A percentile compares a stretch with the other conserved stretches of the same genome.
phyloP scores from a whole-genome alignment of 768 basidiomycete genomes.

The Dentipellis fragilis region DNA sequence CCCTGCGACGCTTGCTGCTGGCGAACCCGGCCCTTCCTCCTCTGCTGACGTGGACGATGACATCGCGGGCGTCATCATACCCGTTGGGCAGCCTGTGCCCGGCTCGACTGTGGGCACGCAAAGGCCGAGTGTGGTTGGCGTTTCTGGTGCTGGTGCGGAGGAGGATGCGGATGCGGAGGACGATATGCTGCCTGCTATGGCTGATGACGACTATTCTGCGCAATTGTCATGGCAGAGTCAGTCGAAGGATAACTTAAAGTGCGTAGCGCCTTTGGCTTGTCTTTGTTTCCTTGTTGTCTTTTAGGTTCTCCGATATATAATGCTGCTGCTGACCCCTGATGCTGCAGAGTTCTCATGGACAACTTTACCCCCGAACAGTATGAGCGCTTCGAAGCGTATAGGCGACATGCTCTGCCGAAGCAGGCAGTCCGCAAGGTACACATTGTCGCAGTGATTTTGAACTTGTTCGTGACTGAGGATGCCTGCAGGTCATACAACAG shows the following conservation, averaged over 20 bases:
- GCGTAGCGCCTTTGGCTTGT: slow-evolving; percentile 13
- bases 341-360: slow-evolving; percentile 71
- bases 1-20: slow-evolving; percentile 1
- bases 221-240: slow-evolving; percentile 79
- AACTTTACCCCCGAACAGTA: slow-evolving; percentile 79
- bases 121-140: slow-evolving; percentile 7
- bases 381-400: slow-evolving; percentile 82
- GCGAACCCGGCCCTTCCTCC: neutral
- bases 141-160: slow-evolving; percentile 10
- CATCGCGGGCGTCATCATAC: neutral
- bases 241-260: slow-evolving; percentile 85
- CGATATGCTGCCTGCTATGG: slow-evolving; percentile 75
- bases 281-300: neutral
- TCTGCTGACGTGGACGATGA: neutral
- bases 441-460: neutral
- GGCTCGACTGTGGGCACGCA: neutral
- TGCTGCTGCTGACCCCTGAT: neutral
- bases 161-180: slow-evolving; percentile 63
- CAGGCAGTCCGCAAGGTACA: slow-evolving; percentile 69
- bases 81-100: neutral
- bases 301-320: neutral
- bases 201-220: slow-evolving; percentile 81
- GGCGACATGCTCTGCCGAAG: slow-evolving; percentile 75
- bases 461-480: neutral
- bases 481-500: slow-evolving; percentile 69